Evolutionary conservation across 371 early-diverging fungal genomes (phyloP).

Genomic region (Blastocladiella emersonii): DNA sequence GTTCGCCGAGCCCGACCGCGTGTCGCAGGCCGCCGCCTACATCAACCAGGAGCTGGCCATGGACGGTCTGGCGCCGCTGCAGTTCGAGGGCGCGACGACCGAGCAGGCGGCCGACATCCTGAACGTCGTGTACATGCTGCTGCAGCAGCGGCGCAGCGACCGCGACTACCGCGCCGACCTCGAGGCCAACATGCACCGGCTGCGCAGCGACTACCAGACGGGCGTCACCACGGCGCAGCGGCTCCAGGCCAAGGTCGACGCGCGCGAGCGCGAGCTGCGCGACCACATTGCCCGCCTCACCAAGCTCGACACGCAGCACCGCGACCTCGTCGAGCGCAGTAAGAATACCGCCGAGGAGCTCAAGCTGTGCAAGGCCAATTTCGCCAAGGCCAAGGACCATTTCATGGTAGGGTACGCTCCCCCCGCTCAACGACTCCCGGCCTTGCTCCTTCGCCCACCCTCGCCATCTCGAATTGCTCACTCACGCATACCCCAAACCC

Average conservation of each 20-base stretch:
- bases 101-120: conserved; percentile 1
- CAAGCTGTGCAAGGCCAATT: background rate
- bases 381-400: background rate
- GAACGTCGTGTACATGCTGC: background rate
- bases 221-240: background rate
- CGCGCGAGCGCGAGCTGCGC: background rate
- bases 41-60: background rate
- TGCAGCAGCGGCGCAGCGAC: conserved; percentile 1
- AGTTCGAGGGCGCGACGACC: background rate
- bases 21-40: background rate
- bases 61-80: background rate
- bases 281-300: background rate
- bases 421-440: background rate
- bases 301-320: background rate
- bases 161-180: background rate
- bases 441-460: too few relatives aligned
- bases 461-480: background rate
- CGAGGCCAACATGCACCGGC: background rate
- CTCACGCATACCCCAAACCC: background rate
- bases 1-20: background rate
- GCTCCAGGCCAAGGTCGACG: too few relatives aligned
- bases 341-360: background rate
- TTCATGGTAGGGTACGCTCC: background rate
- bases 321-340: background rate
- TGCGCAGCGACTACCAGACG: background rate